Evolutionary conservation across 1,139 yeast genomes (phyloP), one percentile per base, ranked within the genome.

Genomic region (Taiozyma sp.): DNA sequence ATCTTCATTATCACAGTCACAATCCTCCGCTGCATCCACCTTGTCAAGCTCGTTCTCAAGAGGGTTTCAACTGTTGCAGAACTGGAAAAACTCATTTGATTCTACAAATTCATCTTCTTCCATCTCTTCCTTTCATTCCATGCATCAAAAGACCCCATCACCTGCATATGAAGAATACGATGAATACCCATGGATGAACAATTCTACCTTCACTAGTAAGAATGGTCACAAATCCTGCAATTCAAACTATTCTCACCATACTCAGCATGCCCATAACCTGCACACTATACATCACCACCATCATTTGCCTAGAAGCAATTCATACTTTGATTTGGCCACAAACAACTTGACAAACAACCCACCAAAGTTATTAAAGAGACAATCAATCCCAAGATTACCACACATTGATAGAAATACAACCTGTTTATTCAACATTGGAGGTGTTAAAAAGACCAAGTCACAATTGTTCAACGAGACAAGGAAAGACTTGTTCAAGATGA

Each of bases 181-280:
- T 13, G 65, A 62, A 41, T 62, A 59, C 29, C 65, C 65, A 21
- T 59, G 63, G 65, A 47, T 28, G 10, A 52, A 34, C 42, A 48
- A 41, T 9, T 34, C 43, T 22, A 35, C 29, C 47, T 19, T 37
- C 19, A 22, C 22, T n/a, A 26, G 37, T 22, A 19, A 22, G 19
- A 40, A 10, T 19, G 10, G 24, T 19, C 10, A 19, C 14, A 37
- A 37, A 19, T 4, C 41, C 14, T 16, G 1, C 41, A 37, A 19
- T 21, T 19, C 41, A 4, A 37, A 37, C 10, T 37, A 11, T 11
- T 50, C 6, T 22, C 51, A 43, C 50, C 48, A 30, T 44, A 50
- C 10, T 21, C 43, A 40, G 6, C 19, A 40, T 24, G 3, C 29
- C 28, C 16, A 4, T 13, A 30, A 11, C 9, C 30, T n/a, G 8